A percentile compares a stretch with the other conserved stretches of the same genome.
phyloP scores from a whole-genome alignment of 345 rosid genomes.

The Psidium guajava region DNA sequence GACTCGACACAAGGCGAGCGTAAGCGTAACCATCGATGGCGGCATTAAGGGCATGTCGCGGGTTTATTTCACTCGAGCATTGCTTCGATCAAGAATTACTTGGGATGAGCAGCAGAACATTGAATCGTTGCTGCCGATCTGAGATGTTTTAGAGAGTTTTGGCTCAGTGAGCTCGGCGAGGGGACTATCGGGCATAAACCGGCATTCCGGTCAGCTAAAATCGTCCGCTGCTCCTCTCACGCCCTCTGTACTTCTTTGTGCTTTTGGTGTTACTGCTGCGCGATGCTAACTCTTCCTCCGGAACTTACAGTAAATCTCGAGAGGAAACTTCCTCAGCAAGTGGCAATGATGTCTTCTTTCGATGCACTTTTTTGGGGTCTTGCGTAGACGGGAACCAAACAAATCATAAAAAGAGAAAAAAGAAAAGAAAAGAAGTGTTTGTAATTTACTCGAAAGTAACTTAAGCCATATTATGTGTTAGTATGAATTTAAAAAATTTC shows the following conservation, averaged over 20 bases:
- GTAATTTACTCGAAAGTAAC: too few relatives aligned
- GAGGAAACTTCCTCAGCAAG: background rate
- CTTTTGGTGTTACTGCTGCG: too few relatives aligned
- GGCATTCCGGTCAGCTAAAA: too few relatives aligned
- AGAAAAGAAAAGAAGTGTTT: too few relatives aligned
- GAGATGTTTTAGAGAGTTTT: background rate
- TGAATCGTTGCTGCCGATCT: rapidly evolving
- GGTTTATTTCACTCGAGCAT: background rate
- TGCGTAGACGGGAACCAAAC: background rate
- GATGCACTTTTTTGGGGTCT: background rate
- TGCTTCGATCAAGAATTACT: background rate
- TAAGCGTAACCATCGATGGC: too few relatives aligned
- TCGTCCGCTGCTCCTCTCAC: too few relatives aligned
- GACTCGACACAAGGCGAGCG: too few relatives aligned
- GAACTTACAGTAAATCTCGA: background rate
- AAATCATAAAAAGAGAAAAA: background rate
- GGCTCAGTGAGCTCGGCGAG: background rate
- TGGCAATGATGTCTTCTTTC: background rate
- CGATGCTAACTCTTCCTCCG: background rate
- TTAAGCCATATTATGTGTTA: too few relatives aligned
- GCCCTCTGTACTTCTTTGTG: too few relatives aligned
- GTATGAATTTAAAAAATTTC: too few relatives aligned
- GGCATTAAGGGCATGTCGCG: background rate
- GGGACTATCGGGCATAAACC: too few relatives aligned
- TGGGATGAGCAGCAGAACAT: rapidly evolving